These are phyloP conservation scores for Mortierella sp. DNA, from an alignment of 371 early-diverging fungal genomes.

Conservation along the genomic window DNA sequence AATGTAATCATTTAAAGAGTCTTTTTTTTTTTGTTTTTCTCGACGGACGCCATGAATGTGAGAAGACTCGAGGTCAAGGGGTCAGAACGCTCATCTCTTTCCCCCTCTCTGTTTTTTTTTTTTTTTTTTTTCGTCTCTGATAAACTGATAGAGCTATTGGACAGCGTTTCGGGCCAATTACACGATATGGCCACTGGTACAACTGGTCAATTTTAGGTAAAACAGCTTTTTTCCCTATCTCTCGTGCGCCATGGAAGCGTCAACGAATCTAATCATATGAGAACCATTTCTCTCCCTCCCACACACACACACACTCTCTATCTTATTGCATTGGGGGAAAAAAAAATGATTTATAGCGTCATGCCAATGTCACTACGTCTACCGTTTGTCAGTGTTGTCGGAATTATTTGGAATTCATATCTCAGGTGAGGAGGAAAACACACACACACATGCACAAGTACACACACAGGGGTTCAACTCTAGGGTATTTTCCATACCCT, in stretches of 20 bases:
- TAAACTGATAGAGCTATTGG: conserved; percentile 48
- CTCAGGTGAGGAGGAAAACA: conserved; percentile 58
- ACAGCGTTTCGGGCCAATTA: conserved; percentile 82
- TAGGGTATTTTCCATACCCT: too few species aligned
- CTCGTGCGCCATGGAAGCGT: too few species aligned
- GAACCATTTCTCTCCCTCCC: too few species aligned
- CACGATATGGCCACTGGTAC: conserved; percentile 84
- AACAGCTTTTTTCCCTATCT: neutral
- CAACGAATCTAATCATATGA: too few species aligned
- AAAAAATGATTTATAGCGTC: conserved; percentile 33
- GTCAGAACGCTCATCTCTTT: too few species aligned
- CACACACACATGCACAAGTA: too few species aligned
- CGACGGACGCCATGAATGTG: too few species aligned
- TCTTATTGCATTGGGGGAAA: too few species aligned
- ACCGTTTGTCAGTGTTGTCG: conserved; percentile 79
- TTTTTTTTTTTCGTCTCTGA: conserved; percentile 5
- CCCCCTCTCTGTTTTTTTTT: neutral
- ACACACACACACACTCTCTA: too few species aligned
- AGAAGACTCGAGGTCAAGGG: too few species aligned
- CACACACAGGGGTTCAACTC: too few species aligned
- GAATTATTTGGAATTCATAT: conserved; percentile 86
- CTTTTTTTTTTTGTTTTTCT: neutral
- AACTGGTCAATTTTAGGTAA: conserved; percentile 80
- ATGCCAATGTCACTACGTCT: conserved; percentile 79
- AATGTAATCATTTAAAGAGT: conserved; percentile 11